phyloP scores from a whole-genome alignment of 768 basidiomycete genomes.

The Pisolithus marmoratus region DNA sequence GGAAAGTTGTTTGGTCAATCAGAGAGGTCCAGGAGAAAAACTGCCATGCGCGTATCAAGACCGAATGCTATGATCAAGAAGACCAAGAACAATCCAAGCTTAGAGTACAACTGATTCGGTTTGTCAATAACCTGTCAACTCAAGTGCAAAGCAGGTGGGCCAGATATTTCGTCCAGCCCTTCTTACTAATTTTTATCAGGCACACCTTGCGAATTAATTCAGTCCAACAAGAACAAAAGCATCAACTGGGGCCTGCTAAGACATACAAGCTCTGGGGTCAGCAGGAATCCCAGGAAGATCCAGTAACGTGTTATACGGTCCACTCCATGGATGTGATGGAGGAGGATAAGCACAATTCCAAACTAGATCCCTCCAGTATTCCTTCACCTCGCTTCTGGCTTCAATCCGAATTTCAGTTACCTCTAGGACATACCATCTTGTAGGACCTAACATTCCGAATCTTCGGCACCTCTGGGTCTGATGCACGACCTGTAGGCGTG shows the following conservation, averaged over 20 bases:
- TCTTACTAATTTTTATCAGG: background rate
- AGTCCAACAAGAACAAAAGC: background rate
- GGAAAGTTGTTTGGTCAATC: conserved; percentile 4
- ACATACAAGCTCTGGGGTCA: background rate
- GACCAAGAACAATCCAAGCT: conserved; percentile 3
- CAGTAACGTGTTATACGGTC: conserved; percentile 2
- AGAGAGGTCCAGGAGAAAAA: conserved; percentile 8
- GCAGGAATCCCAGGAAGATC: background rate
- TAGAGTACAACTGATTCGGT: conserved; percentile 13
- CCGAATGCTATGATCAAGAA: background rate
- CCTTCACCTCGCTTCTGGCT: conserved; percentile 3
- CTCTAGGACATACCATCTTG: background rate
- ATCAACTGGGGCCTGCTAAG: too few relatives aligned
- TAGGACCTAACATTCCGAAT: background rate
- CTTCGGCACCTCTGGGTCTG: background rate
- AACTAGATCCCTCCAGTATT: conserved; percentile 1
- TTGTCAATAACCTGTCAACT: conserved; percentile 14
- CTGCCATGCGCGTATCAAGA: background rate
- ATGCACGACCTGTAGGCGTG: conserved; percentile 13
- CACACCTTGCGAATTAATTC: conserved; percentile 1
- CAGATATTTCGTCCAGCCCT: background rate
- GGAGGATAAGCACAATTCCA: conserved; percentile 5
- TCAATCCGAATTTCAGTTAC: background rate
- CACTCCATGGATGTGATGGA: conserved; percentile 3
- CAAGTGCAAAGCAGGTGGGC: conserved; percentile 3